A percentile compares a stretch with the other conserved stretches of the same genome.
Evolutionary conservation across 257 asterid genomes (phyloP).

Genomic region (Ocimum tenuiflorum): DNA sequence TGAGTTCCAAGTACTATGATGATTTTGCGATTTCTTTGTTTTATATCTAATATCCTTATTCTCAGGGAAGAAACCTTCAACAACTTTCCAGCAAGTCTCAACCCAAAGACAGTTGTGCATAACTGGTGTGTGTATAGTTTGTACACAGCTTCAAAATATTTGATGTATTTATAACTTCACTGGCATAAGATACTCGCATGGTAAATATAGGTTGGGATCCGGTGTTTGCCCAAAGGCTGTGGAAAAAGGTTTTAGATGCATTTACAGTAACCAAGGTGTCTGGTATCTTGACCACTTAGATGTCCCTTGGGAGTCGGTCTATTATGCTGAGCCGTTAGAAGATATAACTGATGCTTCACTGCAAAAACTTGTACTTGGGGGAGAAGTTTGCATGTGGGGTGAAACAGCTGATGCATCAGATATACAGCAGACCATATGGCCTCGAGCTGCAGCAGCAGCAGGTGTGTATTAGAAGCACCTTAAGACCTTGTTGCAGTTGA

Average conservation of each 20-base stretch:
- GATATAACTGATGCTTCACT: slow-evolving; percentile 50
- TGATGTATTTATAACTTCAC: not conserved
- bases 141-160: slow-evolving; percentile 1
- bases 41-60: slow-evolving; percentile 20
- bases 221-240: slow-evolving; percentile 85
- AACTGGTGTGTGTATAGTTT: slow-evolving; percentile 56
- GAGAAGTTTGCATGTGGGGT: slow-evolving; percentile 96
- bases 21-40: not conserved
- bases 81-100: slow-evolving; percentile 54
- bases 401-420: slow-evolving; percentile 83
- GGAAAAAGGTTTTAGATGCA: slow-evolving; percentile 77
- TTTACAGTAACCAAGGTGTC: slow-evolving; percentile 76
- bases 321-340: slow-evolving; percentile 71
- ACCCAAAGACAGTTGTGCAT: slow-evolving; percentile 73
- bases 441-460: slow-evolving; percentile 98
- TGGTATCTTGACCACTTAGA: slow-evolving; percentile 94
- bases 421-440: slow-evolving; percentile 90
- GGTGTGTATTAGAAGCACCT: slow-evolving; percentile 32
- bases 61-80: slow-evolving; percentile 92
- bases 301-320: slow-evolving; percentile 73
- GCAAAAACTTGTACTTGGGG: slow-evolving; percentile 80
- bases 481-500: slow-evolving; percentile 5
- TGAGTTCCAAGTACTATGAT: not conserved
- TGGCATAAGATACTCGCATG: slow-evolving; percentile 16
- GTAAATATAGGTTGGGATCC: slow-evolving; percentile 52